Evolutionary conservation across 2,329 filamentous ascomycete genomes (phyloP), one percentile per base, ranked within the genome.

Genomic region (Beauveria rudraprayagi): DNA sequence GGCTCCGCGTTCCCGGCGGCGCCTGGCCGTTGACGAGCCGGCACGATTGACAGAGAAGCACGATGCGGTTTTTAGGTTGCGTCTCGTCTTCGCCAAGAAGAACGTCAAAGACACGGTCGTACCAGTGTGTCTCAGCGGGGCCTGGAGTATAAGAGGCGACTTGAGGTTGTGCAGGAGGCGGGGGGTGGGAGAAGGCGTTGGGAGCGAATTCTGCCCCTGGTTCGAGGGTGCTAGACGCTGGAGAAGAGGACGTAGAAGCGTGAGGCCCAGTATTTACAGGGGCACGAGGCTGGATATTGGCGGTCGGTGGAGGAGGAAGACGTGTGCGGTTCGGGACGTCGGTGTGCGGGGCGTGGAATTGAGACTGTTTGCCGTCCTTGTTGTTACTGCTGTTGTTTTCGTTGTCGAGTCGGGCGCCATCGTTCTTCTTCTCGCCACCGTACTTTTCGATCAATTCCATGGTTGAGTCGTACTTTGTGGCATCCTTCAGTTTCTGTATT

Each of bases 51-150:
- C 94, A 99, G 60, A 99, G 91, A 65, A 99, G 79, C 8, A 87
- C 93, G 62, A 96, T 85, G 19, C 94, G 86, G 73, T 97, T 97
- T 77, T 92, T 95, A 2, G 93, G 85, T 14, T 90, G 86, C 5
- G 90, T 95, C 75, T 99, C 94, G 69, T 99, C 94, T 70, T 99
- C 94, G 55, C 94, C 94, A 0, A 99, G 82, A 28, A 99, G 84
- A 0, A 96, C 84, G 69, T 99, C 94, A 61, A 99, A 80, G 58
- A 99, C 86, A 61, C 93, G 86, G 72, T 99, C 94, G 74, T 97
- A 99, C 94, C 94, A 99, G 70, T 89, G 87, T 17, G 85, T 72
- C 61, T 80, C 79, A 22, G 70, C 19, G 61, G 66, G 62, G 46
- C 64, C 60, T 2, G 65, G 8, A 52, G 60, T 56, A 24, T 34